Evolutionary conservation across 2,329 filamentous ascomycete genomes (phyloP), one percentile per base, ranked within the genome.

Genomic region (Cadophora malorum): DNA sequence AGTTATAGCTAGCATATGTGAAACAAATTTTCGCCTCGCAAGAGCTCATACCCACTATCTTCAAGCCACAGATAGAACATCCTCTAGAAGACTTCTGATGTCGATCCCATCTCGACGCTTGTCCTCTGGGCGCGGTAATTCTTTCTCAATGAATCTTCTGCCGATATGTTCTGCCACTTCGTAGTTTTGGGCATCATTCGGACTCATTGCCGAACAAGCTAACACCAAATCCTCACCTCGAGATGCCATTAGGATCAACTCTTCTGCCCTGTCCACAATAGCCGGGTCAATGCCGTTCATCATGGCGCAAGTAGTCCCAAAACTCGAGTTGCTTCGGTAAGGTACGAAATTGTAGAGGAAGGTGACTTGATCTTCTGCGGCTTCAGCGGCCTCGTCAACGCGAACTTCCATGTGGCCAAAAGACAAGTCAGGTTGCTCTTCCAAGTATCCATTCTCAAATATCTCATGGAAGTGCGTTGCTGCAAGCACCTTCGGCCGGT

Each of bases 261-360:
- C 85, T 71, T 93, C 90, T 0, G 95, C 94, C 65, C 94, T 87
- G 19, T 90, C 81, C 7, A 97, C 85, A 10, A 98, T 86, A 5
- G 85, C 83, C 21, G 80, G 76, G 35, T 93, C 90, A 16, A 99
- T 88, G 0, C 94, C 94, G 74, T 97, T 97, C 78, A 97, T 86
- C 3, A 89, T 89, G 33, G 96, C 96, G 76, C 96, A 98, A 79
- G 87, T 86, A 33, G 90, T 92, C 0, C 96, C 96, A 75, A 97
- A 96, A 76, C 94, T 97, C 16, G 91, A 91, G 8, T 83, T 88
- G 73, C 90, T 95, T 66, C 90, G 85, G 0, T 94, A 94, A 1
- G 82, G 73, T 4, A 79, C 75, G n/a, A 91, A 80, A 33, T 88
- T 90, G 78, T 95, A 97, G 0, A 97, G 84, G 74, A 91, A 93